Evolutionary conservation across 129 eudicot species (phyloP).

Genomic region (Tagetes patula): DNA sequence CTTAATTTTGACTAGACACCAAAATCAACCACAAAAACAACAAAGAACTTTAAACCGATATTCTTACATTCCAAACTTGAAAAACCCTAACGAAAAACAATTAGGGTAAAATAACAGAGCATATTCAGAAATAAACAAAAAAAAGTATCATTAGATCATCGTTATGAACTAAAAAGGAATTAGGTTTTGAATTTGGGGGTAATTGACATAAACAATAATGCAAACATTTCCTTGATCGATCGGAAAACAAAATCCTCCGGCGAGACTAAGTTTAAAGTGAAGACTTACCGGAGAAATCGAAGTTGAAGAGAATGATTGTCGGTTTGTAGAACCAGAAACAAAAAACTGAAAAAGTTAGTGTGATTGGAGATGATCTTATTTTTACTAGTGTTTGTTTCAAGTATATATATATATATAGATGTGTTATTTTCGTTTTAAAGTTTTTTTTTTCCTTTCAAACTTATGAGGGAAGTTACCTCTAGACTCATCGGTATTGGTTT

Average conservation of each 20-base stretch:
- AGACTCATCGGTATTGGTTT: no score
- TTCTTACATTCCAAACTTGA: neutral
- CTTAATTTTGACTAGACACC: neutral
- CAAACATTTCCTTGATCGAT: neutral
- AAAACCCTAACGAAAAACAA: slow-evolving; percentile 5
- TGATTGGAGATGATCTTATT: neutral
- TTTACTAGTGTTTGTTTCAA: no score
- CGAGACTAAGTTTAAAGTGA: neutral
- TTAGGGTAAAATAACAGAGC: neutral
- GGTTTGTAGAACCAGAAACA: neutral
- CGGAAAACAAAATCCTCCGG: neutral
- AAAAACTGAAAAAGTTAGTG: neutral
- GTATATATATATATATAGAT: no score
- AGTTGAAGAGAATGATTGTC: neutral
- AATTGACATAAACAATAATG: neutral
- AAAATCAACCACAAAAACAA: slow-evolving; percentile 12
- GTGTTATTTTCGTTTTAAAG: no score
- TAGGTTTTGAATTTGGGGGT: neutral
- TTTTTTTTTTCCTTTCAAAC: no score
- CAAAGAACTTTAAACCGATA: neutral
- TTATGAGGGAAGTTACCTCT: no score
- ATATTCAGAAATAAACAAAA: neutral
- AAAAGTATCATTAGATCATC: slow-evolving; percentile 4
- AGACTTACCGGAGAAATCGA: slow-evolving; percentile 5
- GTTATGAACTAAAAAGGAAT: neutral